Percentiles rank a stretch among this genome's conserved stretches.
These are phyloP conservation scores for Termitomyces sp. DNA, from an alignment of 768 basidiomycete genomes.

Conservation along the genomic window DNA sequence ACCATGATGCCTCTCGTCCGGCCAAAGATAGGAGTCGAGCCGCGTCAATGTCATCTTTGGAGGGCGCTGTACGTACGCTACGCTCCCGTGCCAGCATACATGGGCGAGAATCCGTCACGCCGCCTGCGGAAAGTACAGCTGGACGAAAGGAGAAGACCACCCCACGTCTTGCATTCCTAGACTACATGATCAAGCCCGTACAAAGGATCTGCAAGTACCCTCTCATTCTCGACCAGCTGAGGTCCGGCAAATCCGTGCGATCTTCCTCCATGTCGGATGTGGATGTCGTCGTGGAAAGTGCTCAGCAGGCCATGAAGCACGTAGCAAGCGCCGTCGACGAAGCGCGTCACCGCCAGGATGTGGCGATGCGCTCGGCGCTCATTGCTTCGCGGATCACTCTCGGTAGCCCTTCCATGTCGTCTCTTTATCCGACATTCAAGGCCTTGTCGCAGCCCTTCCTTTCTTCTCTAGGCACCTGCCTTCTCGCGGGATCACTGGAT, in stretches of 20 bases:
- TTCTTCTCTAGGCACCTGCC: conserved; percentile 71
- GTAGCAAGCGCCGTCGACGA: conserved; percentile 81
- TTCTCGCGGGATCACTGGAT: conserved; percentile 84
- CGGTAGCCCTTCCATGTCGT: conserved; percentile 23
- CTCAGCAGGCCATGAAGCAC: conserved; percentile 67
- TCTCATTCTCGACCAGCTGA: conserved; percentile 76
- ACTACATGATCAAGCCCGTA: conserved; percentile 96
- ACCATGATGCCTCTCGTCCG: conserved; percentile 8
- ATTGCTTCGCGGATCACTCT: conserved; percentile 64
- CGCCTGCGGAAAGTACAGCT: conserved; percentile 13
- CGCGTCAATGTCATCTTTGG: conserved; percentile 50
- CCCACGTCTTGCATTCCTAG: conserved; percentile 60
- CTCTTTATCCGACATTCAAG: conserved; percentile 28
- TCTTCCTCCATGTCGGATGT: conserved; percentile 21
- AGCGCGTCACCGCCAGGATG: conserved; percentile 65
- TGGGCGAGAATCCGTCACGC: conserved; percentile 26
- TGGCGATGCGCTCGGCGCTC: conserved; percentile 60
- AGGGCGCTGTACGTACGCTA: conserved; percentile 36
- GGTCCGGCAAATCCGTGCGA: conserved; percentile 28
- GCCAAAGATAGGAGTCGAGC: conserved; percentile 34
- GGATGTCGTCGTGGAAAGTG: conserved; percentile 44
- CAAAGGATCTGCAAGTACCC: conserved; percentile 97
- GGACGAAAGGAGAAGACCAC: conserved; percentile 25
- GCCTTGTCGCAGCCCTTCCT: conserved; percentile 54
- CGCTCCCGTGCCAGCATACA: conserved; percentile 31